These are phyloP conservation scores for Eimeria sp. DNA, from an alignment of 169 alveolate species.

Conservation along the genomic window DNA sequence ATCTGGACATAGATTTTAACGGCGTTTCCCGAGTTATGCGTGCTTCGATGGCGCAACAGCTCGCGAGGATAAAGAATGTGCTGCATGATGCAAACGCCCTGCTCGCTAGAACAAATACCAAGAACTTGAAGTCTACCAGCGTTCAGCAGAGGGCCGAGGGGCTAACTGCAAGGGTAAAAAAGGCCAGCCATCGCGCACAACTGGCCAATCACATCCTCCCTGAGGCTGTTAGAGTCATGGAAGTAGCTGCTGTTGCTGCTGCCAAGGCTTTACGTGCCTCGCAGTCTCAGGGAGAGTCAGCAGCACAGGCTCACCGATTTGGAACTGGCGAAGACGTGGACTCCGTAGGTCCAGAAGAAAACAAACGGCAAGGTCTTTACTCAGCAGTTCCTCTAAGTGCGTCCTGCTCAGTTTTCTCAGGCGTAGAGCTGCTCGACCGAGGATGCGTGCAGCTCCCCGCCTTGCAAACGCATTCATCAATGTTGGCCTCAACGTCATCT, in stretches of 20 bases:
- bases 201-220: conserved; percentile 1
- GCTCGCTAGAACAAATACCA: background rate
- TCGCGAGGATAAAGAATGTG: background rate
- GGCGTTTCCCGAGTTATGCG: conserved; percentile 57
- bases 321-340: background rate
- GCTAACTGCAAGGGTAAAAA: background rate
- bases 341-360: background rate
- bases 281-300: background rate
- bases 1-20: conserved; percentile 12
- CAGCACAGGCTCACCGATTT: background rate
- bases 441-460: conserved; percentile 63
- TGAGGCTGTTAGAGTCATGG: conserved; percentile 49
- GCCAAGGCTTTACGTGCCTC: background rate
- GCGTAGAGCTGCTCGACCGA: conserved; percentile 54
- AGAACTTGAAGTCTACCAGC: background rate
- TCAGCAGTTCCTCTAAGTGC: conserved; percentile 12
- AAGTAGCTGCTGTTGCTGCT: conserved; percentile 38
- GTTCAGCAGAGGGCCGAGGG: conserved; percentile 19
- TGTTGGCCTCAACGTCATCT: background rate
- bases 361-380: background rate
- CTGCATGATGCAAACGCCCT: background rate
- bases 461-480: background rate
- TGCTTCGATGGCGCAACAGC: conserved; percentile 7
- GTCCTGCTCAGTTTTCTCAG: conserved; percentile 19
- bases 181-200: background rate